Base-by-base conservation (phyloP, 1,284 basidiomycete species). In the Leccinum solheimii region DNA sequence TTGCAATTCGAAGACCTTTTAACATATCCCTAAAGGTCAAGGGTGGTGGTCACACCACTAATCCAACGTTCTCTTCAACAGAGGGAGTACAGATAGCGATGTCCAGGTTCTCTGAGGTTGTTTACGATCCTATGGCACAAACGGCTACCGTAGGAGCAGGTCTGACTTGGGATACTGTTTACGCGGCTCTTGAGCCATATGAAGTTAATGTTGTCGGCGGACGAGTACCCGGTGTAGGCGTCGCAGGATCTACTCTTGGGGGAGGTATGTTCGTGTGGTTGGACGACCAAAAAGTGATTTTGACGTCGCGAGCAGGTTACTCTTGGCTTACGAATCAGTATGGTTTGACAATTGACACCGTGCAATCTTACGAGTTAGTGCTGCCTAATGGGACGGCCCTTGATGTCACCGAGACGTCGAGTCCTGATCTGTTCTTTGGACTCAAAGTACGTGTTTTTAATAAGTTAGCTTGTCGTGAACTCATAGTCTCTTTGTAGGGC, bases 131-230 rank as follows among this genome's bases (percentile, higher is more conserved):
- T 3, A 60, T 62, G 0, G 64, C 76, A 1, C 74, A 78, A 59
- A 60, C 58, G 1, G 66, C 6, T 2, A 58, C 72, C 0, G 68
- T 86, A 19, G 86, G 86, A 0, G 70, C 83, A 3, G 85, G 86
- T 9, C 65, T 83, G 11, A 72, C 80, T 5, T 88, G 85, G 84
- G 84, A 86, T 61, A 78, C 83, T 48, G 85, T 87, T 3, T 88
- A 87, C 59, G 72, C 68, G 7, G 77, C 74, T 2, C 75, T 87
- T 1, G 80, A 77, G 5, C 79, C 79, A 0, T 60, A 77, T 50
- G 73, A 73, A 5, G 76, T 82, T 5, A 86, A 78, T 52, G 38
- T 40, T 40, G 38, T 40, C 8, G 38, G 38, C 16, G 83, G 19
- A 74, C 60, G 84, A 3, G 79, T 81, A 0, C 63, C 77, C 1